Percentiles rank a stretch among this genome's conserved stretches.
phyloP scores from a whole-genome alignment of 768 basidiomycete species.

The Hygrocybe punicea region DNA sequence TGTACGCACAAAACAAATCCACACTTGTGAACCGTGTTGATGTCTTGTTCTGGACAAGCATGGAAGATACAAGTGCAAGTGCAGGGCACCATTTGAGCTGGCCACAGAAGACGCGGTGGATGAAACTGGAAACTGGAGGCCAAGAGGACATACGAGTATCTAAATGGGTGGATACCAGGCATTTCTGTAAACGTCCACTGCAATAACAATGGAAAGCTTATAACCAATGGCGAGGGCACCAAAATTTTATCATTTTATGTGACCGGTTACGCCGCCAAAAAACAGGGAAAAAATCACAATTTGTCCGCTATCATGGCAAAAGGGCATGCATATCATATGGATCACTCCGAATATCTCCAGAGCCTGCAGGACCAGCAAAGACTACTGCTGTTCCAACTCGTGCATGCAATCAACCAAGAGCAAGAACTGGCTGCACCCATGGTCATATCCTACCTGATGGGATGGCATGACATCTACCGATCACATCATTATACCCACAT shows the following conservation, averaged over 20 bases:
- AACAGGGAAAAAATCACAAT: slow-evolving; percentile 32
- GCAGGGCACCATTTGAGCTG: slow-evolving; percentile 26
- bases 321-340: slow-evolving; percentile 29
- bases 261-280: slow-evolving; percentile 35
- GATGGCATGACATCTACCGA: slow-evolving; percentile 36
- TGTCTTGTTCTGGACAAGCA: slow-evolving; percentile 23
- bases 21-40: slow-evolving; percentile 24
- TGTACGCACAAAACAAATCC: slow-evolving; percentile 28
- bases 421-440: slow-evolving; percentile 40
- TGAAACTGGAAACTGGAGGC: slow-evolving; percentile 26
- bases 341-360: slow-evolving; percentile 13
- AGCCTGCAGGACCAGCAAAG: slow-evolving; percentile 24
- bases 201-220: slow-evolving; percentile 44
- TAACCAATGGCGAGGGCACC: slow-evolving; percentile 36
- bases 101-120: slow-evolving; percentile 16
- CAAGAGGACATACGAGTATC: slow-evolving; percentile 19
- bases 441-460: slow-evolving; percentile 44
- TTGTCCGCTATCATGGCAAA: slow-evolving; percentile 35
- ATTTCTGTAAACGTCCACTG: slow-evolving; percentile 23
- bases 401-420: slow-evolving; percentile 33
- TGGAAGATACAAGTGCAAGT: slow-evolving; percentile 31
- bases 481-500: slow-evolving; percentile 39
- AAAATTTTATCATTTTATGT: slow-evolving; percentile 34
- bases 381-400: slow-evolving; percentile 29
- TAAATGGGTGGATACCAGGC: slow-evolving; percentile 31